Base-by-base conservation (phyloP, 2,329 filamentous ascomycete genomes). In the Calonectria ilicicola region DNA sequence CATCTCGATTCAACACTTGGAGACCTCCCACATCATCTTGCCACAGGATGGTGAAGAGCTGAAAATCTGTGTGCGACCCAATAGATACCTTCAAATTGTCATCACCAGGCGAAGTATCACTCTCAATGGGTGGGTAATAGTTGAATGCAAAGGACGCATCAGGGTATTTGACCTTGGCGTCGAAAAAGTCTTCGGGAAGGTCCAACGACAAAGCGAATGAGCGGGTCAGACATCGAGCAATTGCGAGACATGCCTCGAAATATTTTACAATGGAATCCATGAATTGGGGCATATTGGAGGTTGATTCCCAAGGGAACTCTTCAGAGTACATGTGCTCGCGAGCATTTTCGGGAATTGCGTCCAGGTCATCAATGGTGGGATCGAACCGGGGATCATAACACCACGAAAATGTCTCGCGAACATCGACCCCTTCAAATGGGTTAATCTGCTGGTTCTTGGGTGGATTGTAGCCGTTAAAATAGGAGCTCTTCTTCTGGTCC, bases 111-210 rank as follows among this genome's bases (percentile, higher is more conserved):
- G 21, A 21, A 29, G 58, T 42, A 42, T 49, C 38, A 1, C 42
- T 58, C 29, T 29, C 32, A 14, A 58, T 67, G 2, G 65, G 38
- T 8, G 63, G 63, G 21, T 65, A 65, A 47, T 65, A 65, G 46
- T 65, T 65, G 21, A 65, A 65, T n/a, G 63, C 63, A 8, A 65
- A 53, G 15, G 63, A 51, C 2, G 63, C 63, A 42, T 65, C 63
- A 8, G 63, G 63, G 35, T 51, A 53, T 47, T 40, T 19, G 46
- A 65, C 44, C 32, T 65, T 65, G 3, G 46, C 29, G 23, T 65
- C 63, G 21, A 51, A 65, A 47, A 65, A 65, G 8, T 53, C 46
- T 29, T 65, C 63, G 10, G 63, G 32, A 17, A 65, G 63, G 21
- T n/a, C 44, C 15, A 65, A 17, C 9, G 63, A 65, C 44, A 65